Percentiles rank a stretch among this genome's conserved stretches.
Conservation (phyloP, 176 grass and related monocot species). For the Typha latifolia region DNA sequence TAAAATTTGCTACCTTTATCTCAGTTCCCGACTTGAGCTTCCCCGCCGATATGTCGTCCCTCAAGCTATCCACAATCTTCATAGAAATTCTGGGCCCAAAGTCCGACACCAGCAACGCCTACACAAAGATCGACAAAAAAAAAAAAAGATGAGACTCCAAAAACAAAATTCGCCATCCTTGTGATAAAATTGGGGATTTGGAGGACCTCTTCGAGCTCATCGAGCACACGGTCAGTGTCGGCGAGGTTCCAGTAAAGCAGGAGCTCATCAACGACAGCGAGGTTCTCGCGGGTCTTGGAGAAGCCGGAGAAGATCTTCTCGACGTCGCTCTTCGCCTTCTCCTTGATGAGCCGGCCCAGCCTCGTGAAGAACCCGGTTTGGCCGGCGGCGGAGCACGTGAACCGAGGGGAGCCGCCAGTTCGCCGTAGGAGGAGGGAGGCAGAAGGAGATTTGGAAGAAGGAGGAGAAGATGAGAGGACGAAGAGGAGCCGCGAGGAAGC, state of each 20-base stretch:
- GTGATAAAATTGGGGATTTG: not conserved
- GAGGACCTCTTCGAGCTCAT: conserved; percentile 82
- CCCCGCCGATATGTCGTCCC: conserved; percentile 75
- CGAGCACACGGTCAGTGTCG: conserved; percentile 86
- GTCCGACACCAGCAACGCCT: conserved; percentile 92
- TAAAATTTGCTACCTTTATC: conserved; percentile 51
- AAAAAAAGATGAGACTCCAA: not conserved
- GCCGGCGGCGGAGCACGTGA: conserved; percentile 38
- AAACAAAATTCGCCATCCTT: not conserved
- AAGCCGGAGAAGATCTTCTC: conserved; percentile 97
- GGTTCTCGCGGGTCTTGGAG: conserved; percentile 92
- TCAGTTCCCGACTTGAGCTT: conserved; percentile 91
- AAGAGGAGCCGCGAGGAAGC: conserved; percentile 45
- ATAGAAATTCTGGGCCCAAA: conserved; percentile 97
- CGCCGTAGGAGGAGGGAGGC: conserved; percentile 8
- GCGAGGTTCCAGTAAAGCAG: conserved; percentile 98
- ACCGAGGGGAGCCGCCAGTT: not conserved
- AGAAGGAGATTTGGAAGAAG: not conserved
- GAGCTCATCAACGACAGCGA: conserved; percentile 93
- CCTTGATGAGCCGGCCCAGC: conserved; percentile 92
- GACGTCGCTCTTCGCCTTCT: conserved; percentile 99
- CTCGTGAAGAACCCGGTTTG: conserved; percentile 94
- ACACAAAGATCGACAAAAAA: not conserved
- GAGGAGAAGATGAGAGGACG: conserved; percentile 36
- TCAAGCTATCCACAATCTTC: conserved; percentile 76